These are phyloP conservation scores for Fusarium proliferatum DNA, from an alignment of 2,329 filamentous ascomycete genomes.

Conservation along the genomic window DNA sequence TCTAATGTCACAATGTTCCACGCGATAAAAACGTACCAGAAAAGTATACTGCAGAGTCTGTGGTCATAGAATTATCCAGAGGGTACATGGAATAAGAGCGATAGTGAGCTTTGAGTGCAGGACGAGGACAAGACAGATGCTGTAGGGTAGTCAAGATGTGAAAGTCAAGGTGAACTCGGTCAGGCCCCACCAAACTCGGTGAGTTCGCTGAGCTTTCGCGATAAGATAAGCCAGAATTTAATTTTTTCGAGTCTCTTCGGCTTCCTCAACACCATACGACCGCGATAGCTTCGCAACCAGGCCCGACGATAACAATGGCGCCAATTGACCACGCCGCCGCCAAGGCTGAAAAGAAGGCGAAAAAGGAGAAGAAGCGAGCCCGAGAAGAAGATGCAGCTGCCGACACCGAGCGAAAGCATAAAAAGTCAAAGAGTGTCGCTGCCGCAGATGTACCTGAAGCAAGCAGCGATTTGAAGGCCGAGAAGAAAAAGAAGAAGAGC, in stretches of 20 bases:
- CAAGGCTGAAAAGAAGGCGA: conserved; percentile 55
- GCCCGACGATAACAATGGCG: conserved; percentile 46
- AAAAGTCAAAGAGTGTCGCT: conserved; percentile 62
- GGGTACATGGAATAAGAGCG: not conserved
- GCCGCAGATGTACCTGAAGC: conserved; percentile 36
- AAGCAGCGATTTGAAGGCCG: conserved; percentile 48
- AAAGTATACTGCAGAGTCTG: fast-evolving
- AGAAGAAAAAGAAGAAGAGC: conserved; percentile 48
- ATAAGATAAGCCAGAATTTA: conserved; percentile 37
- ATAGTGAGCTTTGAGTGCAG: not conserved
- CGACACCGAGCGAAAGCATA: conserved; percentile 59
- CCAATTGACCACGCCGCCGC: conserved; percentile 46
- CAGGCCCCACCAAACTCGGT: conserved; percentile 30
- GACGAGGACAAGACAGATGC: fast-evolving
- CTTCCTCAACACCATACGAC: conserved; percentile 23
- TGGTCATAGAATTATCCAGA: not conserved
- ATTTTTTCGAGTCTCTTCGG: conserved; percentile 35
- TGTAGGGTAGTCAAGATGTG: conserved; percentile 9
- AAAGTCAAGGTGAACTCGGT: not conserved
- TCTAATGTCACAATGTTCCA: no score
- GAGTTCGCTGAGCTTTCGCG: conserved; percentile 24
- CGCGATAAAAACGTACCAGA: fast-evolving
- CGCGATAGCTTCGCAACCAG: conserved; percentile 29
- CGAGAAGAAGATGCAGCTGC: conserved; percentile 56
- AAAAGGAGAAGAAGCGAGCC: conserved; percentile 59